Evolutionary conservation across 2,329 filamentous ascomycete genomes (phyloP), one percentile per base, ranked within the genome.

Genomic region (Neofusicoccum sp.): DNA sequence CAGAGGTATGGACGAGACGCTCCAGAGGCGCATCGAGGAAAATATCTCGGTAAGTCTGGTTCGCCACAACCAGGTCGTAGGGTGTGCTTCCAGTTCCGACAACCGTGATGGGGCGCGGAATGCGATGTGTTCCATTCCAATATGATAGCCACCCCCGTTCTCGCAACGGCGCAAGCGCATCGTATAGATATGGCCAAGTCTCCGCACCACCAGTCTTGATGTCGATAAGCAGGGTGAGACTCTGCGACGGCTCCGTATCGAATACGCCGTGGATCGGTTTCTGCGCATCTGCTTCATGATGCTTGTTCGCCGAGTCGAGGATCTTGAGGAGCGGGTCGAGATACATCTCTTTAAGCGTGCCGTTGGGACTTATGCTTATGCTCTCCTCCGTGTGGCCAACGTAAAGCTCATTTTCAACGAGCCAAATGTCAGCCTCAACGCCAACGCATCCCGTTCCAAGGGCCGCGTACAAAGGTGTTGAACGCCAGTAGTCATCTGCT

Each of bases 361-460:
- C 82, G 61, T 83, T 81, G 16, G 73, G 71, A 29, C 82, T 82
- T 36, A 80, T 2, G 29, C 82, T 82, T 34, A 80, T 1, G 8
- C 34, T 33, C 12, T 33, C 36, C 7, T 33, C n/a, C 50, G 84
- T 83, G 71, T 92, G 89, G 3, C 88, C 88, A 47, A 92, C 84
- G 48, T 84, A 85, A 5, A 92, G 79, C 9, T 85, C 80, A 4
- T 80, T 73, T 61, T 83, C 79, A 52, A 82, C 82, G 1, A 85
- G 78, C 86, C 87, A 92, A 28, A 92, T 84, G 70, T 92, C 89
- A 2, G 87, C 88, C 74, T 92, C 89, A 3, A 90, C 80, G 8
- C 87, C 84, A 5, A 85, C 84, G 67, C 86, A 89, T 6, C 87
- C 85, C 4, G 83, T 81, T 6, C 78, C 73, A 1, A 89, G 73